Evolutionary conservation across 73 alveolate genomes (phyloP), one percentile per base, ranked within the genome.

Genomic region (Paramecium primaurelia): DNA sequence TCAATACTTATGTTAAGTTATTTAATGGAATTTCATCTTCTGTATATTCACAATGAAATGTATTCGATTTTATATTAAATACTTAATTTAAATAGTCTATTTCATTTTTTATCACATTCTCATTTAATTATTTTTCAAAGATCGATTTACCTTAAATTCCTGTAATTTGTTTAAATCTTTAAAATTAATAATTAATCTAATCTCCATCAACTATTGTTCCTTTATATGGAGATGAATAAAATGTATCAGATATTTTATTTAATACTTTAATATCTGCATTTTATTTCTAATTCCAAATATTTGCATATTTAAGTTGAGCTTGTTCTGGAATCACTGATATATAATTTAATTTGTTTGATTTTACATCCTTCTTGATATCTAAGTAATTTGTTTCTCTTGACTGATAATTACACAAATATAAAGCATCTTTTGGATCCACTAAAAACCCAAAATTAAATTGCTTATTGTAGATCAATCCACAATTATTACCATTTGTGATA

Each of bases 201-300:
- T 88, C 83, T 10, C 59, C 86, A 34, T 73, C 64, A 59, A 68
- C 47, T 44, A 96, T 80, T 25, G 97, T 86, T 10, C 99, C 99
- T 93, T 98, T 97, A 80, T 97, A 98, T n/a, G 99, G 98, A 9
- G 99, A 93, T 44, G 99, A 95, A 95, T 95, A 98, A 71, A 93
- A 92, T 80, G 94, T 91, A 73, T 95, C 93, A 8, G 95, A 87
- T 18, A 91, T 51, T 37, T 75, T 75, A 37, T 93, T 71, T 18
- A 93, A 92, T 1, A 89, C 92, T 59, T 83, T 92, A 1, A 92
- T 92, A 34, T 92, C 95, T 20, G 38, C 71, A 92, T 54, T 85
- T 40, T 95, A 86, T 71, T 94, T 95, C 75, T 87, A 71, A 75
- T 95, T 94, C 99, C 99, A 97, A 0, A 84, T 38, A 6, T 59